Evolutionary conservation across 2,329 filamentous ascomycete species (phyloP), one percentile per base, ranked within the genome.

Genomic region (Colletotrichum gloeosporioides): DNA sequence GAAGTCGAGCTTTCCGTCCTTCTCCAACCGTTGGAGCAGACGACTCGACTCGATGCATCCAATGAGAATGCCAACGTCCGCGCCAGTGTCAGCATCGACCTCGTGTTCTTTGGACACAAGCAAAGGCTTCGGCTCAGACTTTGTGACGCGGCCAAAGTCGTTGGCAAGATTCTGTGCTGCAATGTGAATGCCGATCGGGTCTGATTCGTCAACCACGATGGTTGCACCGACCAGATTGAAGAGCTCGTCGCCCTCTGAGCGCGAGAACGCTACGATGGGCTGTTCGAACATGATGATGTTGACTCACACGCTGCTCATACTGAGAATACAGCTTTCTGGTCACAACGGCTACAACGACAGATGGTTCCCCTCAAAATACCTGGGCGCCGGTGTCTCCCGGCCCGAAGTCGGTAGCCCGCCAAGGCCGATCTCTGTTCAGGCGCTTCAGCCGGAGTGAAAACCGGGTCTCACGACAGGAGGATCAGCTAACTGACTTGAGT

Each of bases 1-100:
- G 15, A 89, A 85, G 77, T 91, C 84, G 32, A 92, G 59, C 59
- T 69, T 81, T 77, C 88, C 88, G 1, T 87, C 87, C 8, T 80
- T 83, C 7, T 83, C 79, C 9, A 88, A 82, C 32, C 92, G 80
- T 4, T 80, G 79, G 69, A 89, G 87, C 59, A 92, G 87, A n/a
- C 90, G 79, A 8, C 83, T 85, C 1, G 88, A 90, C 69, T 88
- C 57, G 18, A 76, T 34, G 15, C 63, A 69, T 22, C 74, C 74
- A 27, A 76, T 64, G 34, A 76, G 64, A 6, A 76, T 69, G n/a
- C 55, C 70, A 1, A 59, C 27, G 4, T 29, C 49, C 15, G 70
- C 36, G 8, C 36, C 64, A 6, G 25, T 49, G 49, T n/a, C 8
- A 18, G 39, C 25, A 25, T 39, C 44, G 15, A 6, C 16, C 6